Percentiles rank a stretch among this genome's conserved stretches.
Evolutionary conservation across 1,139 yeast species (phyloP).

Genomic region (Geotrichum phurueaensis): DNA sequence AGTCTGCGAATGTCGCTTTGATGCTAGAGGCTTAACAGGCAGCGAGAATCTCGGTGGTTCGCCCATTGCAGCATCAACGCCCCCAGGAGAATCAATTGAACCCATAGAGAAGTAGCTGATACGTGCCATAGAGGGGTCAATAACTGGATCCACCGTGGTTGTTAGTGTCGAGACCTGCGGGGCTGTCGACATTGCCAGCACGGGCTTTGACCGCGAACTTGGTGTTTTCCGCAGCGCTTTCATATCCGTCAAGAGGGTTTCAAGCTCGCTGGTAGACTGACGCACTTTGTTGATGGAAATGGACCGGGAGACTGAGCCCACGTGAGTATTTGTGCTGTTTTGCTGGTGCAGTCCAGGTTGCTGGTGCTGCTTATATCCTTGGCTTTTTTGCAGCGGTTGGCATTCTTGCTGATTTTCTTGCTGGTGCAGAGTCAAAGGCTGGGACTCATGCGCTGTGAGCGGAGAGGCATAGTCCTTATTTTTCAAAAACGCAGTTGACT

Average conservation of each 20-base stretch:
- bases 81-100: conserved; percentile 14
- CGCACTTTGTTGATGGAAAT: conserved; percentile 22
- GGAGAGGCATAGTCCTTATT: background rate
- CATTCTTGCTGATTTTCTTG: no score
- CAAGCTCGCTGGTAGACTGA: conserved; percentile 25
- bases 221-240: conserved; percentile 24
- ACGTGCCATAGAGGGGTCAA: background rate
- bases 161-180: background rate
- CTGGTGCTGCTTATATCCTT: background rate
- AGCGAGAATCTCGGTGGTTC: background rate
- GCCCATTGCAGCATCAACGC: background rate
- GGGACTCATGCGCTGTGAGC: background rate
- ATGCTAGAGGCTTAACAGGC: background rate
- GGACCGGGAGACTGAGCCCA: background rate
- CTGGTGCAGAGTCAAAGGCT: background rate
- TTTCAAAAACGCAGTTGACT: background rate
- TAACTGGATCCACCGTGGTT: background rate
- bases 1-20: background rate
- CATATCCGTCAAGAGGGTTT: conserved; percentile 24
- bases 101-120: background rate
- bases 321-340: background rate
- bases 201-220: background rate
- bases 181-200: background rate
- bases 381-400: no score
- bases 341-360: background rate